A percentile compares a stretch with the other conserved stretches of the same genome.
Conservation (phyloP, 1,284 basidiomycete genomes). For the Hortiboletus rubellus region DNA sequence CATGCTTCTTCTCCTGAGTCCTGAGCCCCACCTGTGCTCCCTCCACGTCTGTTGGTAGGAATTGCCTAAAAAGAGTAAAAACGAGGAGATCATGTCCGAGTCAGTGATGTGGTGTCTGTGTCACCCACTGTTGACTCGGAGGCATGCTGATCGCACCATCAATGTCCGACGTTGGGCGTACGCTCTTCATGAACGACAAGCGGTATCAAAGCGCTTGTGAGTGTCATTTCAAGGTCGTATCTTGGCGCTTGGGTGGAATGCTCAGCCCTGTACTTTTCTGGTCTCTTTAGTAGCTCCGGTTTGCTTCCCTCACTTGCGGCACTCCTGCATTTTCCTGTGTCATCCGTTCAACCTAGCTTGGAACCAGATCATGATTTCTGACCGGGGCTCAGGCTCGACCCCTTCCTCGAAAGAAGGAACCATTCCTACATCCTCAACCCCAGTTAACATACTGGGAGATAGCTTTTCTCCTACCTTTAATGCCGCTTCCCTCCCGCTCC, state of each 20-base stretch:
- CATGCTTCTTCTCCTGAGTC: not conserved
- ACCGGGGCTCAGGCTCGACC: not conserved
- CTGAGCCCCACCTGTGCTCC: not conserved
- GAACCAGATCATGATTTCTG: not conserved
- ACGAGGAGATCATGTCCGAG: too few species aligned
- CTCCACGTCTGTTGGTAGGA: not conserved
- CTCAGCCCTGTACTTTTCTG: too few species aligned
- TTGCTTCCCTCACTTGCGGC: not conserved
- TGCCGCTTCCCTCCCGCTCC: not conserved
- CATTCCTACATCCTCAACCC: too few species aligned
- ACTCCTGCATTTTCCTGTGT: not conserved
- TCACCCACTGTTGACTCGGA: not conserved
- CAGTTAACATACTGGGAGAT: not conserved
- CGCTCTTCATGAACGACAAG: not conserved
- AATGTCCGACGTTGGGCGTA: not conserved
- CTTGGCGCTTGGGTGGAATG: not conserved
- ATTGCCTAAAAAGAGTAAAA: not conserved
- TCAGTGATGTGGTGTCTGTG: not conserved
- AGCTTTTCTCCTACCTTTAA: not conserved
- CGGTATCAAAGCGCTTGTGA: not conserved
- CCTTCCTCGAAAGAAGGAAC: not conserved
- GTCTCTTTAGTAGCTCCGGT: not conserved
- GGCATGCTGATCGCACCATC: not conserved
- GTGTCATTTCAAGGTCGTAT: not conserved
- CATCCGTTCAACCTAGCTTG: not conserved